These are phyloP conservation scores for Diplodia sapinea DNA, from an alignment of 2,329 filamentous ascomycete genomes.

Conservation along the genomic window DNA sequence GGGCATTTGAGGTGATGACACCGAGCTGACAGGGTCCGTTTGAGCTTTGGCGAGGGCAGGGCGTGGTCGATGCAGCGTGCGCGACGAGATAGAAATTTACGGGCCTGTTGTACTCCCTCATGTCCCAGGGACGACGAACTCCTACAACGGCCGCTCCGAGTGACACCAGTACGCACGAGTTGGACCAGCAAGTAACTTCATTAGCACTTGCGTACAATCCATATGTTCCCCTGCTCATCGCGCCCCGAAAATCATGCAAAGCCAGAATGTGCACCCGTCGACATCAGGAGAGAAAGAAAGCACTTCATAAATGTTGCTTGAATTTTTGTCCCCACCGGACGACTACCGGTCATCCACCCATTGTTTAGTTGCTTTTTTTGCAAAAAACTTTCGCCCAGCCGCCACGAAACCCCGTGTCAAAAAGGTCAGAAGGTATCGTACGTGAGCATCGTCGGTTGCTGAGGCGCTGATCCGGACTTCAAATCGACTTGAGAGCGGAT, in stretches of 20 bases:
- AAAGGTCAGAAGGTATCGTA: constrained; percentile 17
- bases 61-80: neutral
- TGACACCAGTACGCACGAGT: constrained; percentile 9
- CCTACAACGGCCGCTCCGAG: neutral
- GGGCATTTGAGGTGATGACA: neutral
- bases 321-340: constrained; percentile 24
- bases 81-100: neutral
- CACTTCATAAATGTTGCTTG: constrained; percentile 25
- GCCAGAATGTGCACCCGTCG: constrained; percentile 28
- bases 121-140: neutral
- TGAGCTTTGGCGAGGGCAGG: neutral
- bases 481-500: constrained; percentile 28
- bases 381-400: constrained; percentile 20
- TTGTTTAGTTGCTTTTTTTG: neutral
- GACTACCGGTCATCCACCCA: constrained; percentile 28
- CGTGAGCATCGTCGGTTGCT: constrained; percentile 18
- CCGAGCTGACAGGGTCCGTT: neutral
- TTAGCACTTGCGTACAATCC: constrained; percentile 33
- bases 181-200: constrained; percentile 42
- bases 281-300: constrained; percentile 25
- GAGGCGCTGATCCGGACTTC: constrained; percentile 28
- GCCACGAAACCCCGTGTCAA: constrained; percentile 16
- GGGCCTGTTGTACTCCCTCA: neutral
- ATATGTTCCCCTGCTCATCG: constrained; percentile 26
- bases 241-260: constrained; percentile 29